Conservation (phyloP, 345 rosid genomes). For the sweet orange (Citrus sinensis) region DVS_A1.0 CM039165.1:30285001-30285500, state of each 20-base stretch:
- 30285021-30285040: conserved; percentile 63
- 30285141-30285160: conserved; percentile 81
- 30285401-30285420: conserved; percentile 27
- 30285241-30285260: neutral
- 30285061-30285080: conserved; percentile 74
- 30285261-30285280: conserved; percentile 4
- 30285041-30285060: conserved; percentile 40
- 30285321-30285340: conserved; percentile 78
- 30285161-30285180: conserved; percentile 33
- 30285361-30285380: conserved; percentile 44
- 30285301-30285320: conserved; percentile 72
- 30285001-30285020: conserved; percentile 86
- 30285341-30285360: conserved; percentile 62
- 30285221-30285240: neutral
- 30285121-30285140: conserved; percentile 68
- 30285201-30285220: neutral
- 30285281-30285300: conserved; percentile 62
- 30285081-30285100: conserved; percentile 92
- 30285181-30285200: neutral
- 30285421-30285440: conserved; percentile 40
- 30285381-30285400: conserved; percentile 29
- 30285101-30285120: conserved; percentile 68
- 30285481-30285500: conserved; percentile 81
- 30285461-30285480: conserved; percentile 50
- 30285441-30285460: conserved; percentile 28